These are phyloP conservation scores for Papiliotrema nemorosa DNA, from an alignment of 1,284 basidiomycete species.

Conservation along the genomic window DNA sequence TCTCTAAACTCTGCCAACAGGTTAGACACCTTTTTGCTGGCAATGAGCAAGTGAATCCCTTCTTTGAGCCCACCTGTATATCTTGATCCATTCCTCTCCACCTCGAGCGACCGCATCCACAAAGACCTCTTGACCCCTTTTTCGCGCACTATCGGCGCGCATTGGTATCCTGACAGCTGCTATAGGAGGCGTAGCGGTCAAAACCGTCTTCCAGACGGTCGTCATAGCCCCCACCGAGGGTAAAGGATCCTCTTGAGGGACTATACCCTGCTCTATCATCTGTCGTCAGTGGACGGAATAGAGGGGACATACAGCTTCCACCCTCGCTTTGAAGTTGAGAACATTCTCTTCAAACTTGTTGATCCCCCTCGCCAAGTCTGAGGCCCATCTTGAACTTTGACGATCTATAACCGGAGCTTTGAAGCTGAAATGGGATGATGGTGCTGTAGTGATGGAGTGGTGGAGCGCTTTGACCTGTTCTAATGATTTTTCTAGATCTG, in stretches of 20 bases:
- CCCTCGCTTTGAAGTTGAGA: constrained; percentile 3
- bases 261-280: background rate
- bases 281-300: background rate
- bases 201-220: constrained; percentile 65
- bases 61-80: constrained; percentile 67
- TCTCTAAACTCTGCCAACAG: constrained; percentile 72
- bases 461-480: constrained; percentile 1
- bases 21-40: constrained; percentile 63
- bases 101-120: constrained; percentile 74
- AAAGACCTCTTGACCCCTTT: constrained; percentile 28
- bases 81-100: constrained; percentile 69
- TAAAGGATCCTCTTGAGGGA: constrained; percentile 27
- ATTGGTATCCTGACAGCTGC: constrained; percentile 51
- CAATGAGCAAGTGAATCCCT: constrained; percentile 42
- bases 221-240: constrained; percentile 39
- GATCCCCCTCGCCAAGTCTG: constrained; percentile 14
- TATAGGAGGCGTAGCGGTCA: constrained; percentile 59
- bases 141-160: constrained; percentile 13
- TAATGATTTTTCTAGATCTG: background rate
- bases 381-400: constrained; percentile 9
- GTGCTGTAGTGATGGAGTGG: background rate
- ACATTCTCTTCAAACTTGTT: constrained; percentile 15
- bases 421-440: constrained; percentile 1
- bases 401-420: constrained; percentile 6
- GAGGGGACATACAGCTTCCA: constrained; percentile 10